Conservation (phyloP, 1,284 basidiomycete species). For the Cryptococcus neoformans region DNA sequence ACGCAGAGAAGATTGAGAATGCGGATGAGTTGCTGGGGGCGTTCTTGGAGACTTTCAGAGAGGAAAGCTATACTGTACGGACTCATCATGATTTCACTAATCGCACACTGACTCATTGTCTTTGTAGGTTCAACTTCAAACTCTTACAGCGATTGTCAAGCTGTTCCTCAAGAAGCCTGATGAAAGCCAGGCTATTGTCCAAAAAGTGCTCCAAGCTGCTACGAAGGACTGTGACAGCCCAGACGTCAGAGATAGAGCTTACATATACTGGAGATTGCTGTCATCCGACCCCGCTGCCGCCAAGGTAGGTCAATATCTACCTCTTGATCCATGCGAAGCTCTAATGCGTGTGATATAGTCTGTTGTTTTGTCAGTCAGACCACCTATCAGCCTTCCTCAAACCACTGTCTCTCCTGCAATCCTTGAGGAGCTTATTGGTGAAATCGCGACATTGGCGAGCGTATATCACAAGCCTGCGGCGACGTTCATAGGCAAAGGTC, state of each 20-base stretch:
- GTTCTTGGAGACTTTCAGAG: constrained; percentile 84
- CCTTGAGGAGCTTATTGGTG: constrained; percentile 88
- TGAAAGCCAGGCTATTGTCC: constrained; percentile 83
- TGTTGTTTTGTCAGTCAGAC: constrained; percentile 85
- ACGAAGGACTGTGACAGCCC: constrained; percentile 98
- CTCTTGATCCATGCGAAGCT: background rate
- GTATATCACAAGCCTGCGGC: constrained; percentile 95
- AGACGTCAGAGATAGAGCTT: constrained; percentile 89
- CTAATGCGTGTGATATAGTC: constrained; percentile 54
- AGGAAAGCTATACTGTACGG: constrained; percentile 74
- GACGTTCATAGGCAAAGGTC: constrained; percentile 81
- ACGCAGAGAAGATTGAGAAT: constrained; percentile 93
- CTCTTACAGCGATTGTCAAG: constrained; percentile 94
- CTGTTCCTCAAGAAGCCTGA: constrained; percentile 95
- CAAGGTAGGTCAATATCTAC: constrained; percentile 59
- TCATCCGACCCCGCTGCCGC: constrained; percentile 92
- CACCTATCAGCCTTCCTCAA: constrained; percentile 87
- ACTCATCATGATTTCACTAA: background rate
- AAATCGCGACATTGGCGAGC: constrained; percentile 81
- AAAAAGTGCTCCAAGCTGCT: constrained; percentile 93
- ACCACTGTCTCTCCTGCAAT: constrained; percentile 86
- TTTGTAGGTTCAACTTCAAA: constrained; percentile 83
- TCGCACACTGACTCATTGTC: background rate
- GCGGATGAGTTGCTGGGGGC: constrained; percentile 94
- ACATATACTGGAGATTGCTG: constrained; percentile 93